Evolutionary conservation across 139 green algal species (phyloP), one percentile per base, ranked within the genome.

Genomic region (Tetraselmis chui): DNA sequence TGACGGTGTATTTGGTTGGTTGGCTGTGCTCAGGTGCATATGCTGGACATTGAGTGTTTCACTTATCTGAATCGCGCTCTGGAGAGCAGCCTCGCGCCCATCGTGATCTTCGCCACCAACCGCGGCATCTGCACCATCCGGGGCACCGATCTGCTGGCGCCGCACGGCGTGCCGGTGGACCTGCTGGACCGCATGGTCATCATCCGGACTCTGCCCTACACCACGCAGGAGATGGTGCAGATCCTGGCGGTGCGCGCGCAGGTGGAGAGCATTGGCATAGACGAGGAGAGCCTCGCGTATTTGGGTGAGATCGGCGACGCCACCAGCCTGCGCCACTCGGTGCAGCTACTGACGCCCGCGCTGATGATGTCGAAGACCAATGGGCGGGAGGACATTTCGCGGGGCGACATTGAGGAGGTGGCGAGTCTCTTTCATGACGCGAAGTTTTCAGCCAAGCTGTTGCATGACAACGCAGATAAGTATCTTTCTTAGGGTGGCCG

Each of bases 31-130:
- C n/a, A 29, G 80, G 96, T 98, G 79, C 96, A 98, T 92, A 98
- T 99, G 95, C 90, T 99, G 80, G 94, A 98, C 91, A 98, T 98
- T 29, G 96, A 99, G 91, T 98, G 96, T 90, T 98, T 99, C 91
- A 98, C 97, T 22, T 99, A 96, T 89, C 91, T 99, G 26, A 99
- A 99, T 88, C 85, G 93, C 27, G 95, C 95, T 27, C 89, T 99
- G 75, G 97, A 99, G 90, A 92, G 79, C 79, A 87, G 88, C 27
- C 90, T 99, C 11, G 93, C 97, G 1, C 97, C 97, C 82, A 99
- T 99, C 32, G 97, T 99, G 29, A 93, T 99, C 79, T 96, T 99
- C 85, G 97, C 97, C 31, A 99, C 97, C 83, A 99, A 99, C 90
- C 87, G 97, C 75, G 96, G 96, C 77, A 89, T 98, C 24, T 98